A percentile compares a stretch with the other conserved stretches of the same genome.
These are phyloP conservation scores for Meyerozyma smithsonii DNA, from an alignment of 1,139 yeast species.

Conservation along the genomic window DNA sequence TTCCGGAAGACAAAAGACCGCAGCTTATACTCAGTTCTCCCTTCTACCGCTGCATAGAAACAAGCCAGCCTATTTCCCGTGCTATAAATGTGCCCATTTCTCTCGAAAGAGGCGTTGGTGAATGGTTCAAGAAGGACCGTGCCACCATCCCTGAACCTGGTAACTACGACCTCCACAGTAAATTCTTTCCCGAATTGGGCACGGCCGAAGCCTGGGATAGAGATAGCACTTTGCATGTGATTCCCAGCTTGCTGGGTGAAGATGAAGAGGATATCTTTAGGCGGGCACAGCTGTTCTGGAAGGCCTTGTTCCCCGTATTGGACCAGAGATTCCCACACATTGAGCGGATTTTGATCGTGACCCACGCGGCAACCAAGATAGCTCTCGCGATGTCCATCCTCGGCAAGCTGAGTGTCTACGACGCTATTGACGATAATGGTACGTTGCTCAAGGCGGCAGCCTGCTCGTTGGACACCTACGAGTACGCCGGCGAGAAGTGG, in stretches of 20 bases:
- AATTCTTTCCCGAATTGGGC: slow-evolving; percentile 47
- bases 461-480: slow-evolving; percentile 37
- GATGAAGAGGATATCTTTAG: slow-evolving; percentile 55
- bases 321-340: slow-evolving; percentile 51
- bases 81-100: slow-evolving; percentile 51
- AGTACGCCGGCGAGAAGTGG: slow-evolving; percentile 40
- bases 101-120: slow-evolving; percentile 71
- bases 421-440: slow-evolving; percentile 49
- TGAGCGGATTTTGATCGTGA: slow-evolving; percentile 54
- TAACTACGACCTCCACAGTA: slow-evolving; percentile 37
- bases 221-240: slow-evolving; percentile 40
- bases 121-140: slow-evolving; percentile 59
- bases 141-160: slow-evolving; percentile 58
- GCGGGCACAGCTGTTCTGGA: slow-evolving; percentile 50
- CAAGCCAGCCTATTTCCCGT: slow-evolving; percentile 65
- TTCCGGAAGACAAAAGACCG: slow-evolving; percentile 46
- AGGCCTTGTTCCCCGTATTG: slow-evolving; percentile 45
- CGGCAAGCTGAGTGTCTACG: slow-evolving; percentile 43
- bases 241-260: slow-evolving; percentile 61
- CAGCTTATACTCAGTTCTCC: slow-evolving; percentile 73
- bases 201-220: slow-evolving; percentile 36
- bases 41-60: slow-evolving; percentile 84
- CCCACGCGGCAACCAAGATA: slow-evolving; percentile 84
- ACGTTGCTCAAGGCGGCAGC: slow-evolving; percentile 46
- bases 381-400: slow-evolving; percentile 69